These are phyloP conservation scores for Pseudohyphozyma bogoriensis DNA, from an alignment of 768 basidiomycete species.

Conservation along the genomic window DNA sequence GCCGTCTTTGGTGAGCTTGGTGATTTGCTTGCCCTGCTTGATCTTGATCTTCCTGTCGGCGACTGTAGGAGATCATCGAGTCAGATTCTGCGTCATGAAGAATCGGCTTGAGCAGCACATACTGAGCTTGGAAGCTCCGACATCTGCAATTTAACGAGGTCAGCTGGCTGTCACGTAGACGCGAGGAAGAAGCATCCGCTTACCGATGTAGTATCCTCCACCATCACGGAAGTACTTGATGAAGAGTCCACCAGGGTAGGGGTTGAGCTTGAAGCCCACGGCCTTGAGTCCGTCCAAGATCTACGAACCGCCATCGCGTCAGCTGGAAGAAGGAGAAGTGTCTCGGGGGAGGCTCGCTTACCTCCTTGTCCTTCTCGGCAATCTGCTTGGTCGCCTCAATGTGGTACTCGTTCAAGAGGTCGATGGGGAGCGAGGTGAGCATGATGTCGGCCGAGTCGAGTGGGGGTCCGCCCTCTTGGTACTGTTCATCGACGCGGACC, in stretches of 20 bases:
- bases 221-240: conserved; percentile 29
- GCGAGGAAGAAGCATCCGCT: not conserved
- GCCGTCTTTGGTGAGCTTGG: conserved; percentile 26
- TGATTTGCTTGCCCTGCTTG: conserved; percentile 52
- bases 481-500: conserved; percentile 32
- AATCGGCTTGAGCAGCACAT: not conserved
- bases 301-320: no score
- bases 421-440: conserved; percentile 45
- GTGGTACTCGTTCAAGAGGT: conserved; percentile 27
- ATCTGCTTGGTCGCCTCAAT: conserved; percentile 36
- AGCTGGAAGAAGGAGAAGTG: no score
- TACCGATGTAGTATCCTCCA: conserved; percentile 34
- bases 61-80: conserved; percentile 44
- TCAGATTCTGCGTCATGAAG: not conserved
- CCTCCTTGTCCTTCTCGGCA: conserved; percentile 49
- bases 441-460: conserved; percentile 47
- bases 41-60: conserved; percentile 61
- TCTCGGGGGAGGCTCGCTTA: no score
- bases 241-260: conserved; percentile 27
- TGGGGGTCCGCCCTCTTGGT: conserved; percentile 47
- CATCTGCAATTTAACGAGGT: not conserved
- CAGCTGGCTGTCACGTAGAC: not conserved
- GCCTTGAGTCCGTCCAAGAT: conserved; percentile 50
- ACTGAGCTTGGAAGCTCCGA: conserved; percentile 3
- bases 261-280: conserved; percentile 48